phyloP scores from a whole-genome alignment of 2,329 filamentous ascomycete species.

The Sphaerostilbella broomeana region DNA sequence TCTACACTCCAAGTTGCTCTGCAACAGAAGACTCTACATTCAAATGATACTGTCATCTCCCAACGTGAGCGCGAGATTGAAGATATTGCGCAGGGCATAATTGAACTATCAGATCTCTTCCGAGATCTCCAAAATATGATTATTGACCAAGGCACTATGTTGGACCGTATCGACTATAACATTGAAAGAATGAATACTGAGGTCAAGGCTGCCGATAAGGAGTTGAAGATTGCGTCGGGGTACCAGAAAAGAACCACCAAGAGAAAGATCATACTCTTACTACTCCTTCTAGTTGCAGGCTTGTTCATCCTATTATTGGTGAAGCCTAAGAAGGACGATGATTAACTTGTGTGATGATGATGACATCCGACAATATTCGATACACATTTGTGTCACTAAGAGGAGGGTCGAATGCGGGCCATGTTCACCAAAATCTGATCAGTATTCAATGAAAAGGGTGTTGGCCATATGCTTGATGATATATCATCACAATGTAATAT shows the following conservation, averaged over 20 bases:
- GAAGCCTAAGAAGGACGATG: slow-evolving; percentile 60
- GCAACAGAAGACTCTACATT: slow-evolving; percentile 59
- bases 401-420: no score
- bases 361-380: no score
- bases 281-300: slow-evolving; percentile 75
- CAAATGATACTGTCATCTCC: slow-evolving; percentile 76
- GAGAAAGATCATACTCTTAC: slow-evolving; percentile 84
- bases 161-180: slow-evolving; percentile 96
- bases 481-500: slow-evolving; percentile 22
- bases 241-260: slow-evolving; percentile 88
- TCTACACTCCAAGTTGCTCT: slow-evolving; percentile 75
- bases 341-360: no score
- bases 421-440: no score
- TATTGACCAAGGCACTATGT: slow-evolving; percentile 82
- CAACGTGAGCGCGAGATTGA: slow-evolving; percentile 96
- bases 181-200: slow-evolving; percentile 92
- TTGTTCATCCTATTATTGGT: slow-evolving; percentile 78
- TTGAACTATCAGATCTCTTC: slow-evolving; percentile 93
- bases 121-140: slow-evolving; percentile 95
- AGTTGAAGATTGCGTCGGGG: slow-evolving; percentile 78
- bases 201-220: slow-evolving; percentile 87
- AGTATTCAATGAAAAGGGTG: slow-evolving; percentile 8
- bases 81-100: slow-evolving; percentile 96
- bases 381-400: no score
- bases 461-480: slow-evolving; percentile 6